Percentiles rank a stretch among this genome's conserved stretches.
Conservation (phyloP, 495 filamentous ascomycete species). For the Daldinia grandis region DNA sequence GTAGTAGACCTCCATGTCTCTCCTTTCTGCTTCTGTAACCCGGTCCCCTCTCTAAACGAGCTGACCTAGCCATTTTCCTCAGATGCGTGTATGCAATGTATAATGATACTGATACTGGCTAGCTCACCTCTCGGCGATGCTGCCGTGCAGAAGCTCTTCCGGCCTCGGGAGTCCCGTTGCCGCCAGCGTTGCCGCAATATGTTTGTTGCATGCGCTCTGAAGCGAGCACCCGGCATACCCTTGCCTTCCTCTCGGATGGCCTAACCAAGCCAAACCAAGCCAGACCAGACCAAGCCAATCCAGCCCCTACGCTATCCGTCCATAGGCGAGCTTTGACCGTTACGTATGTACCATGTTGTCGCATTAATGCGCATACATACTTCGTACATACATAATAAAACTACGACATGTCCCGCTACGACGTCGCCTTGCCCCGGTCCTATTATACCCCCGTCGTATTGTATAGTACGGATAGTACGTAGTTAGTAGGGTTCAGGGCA, state of each 20-base stretch:
- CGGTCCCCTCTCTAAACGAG: slow-evolving; percentile 22
- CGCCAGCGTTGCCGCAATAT: slow-evolving; percentile 12
- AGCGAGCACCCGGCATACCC: slow-evolving; percentile 34
- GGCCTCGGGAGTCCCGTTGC: slow-evolving; percentile 38
- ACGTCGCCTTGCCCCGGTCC: slow-evolving; percentile 16
- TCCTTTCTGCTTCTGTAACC: slow-evolving; percentile 8
- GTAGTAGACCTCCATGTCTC: neutral
- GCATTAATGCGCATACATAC: slow-evolving; percentile 28
- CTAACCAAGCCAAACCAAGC: slow-evolving; percentile 9
- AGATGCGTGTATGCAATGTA: slow-evolving; percentile 32
- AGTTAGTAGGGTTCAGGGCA: slow-evolving; percentile 9
- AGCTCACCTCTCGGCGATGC: slow-evolving; percentile 32
- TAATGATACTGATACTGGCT: slow-evolving; percentile 22
- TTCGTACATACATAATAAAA: slow-evolving; percentile 20
- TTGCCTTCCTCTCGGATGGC: slow-evolving; percentile 32
- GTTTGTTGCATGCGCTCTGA: slow-evolving; percentile 33
- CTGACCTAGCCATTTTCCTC: slow-evolving; percentile 16
- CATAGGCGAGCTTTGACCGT: slow-evolving; percentile 26
- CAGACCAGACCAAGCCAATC: slow-evolving; percentile 14
- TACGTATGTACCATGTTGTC: slow-evolving; percentile 23
- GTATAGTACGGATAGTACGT: slow-evolving; percentile 25
- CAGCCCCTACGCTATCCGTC: slow-evolving; percentile 6
- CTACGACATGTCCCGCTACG: slow-evolving; percentile 37
- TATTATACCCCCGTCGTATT: slow-evolving; percentile 27
- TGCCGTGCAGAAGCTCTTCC: slow-evolving; percentile 38